These are phyloP conservation scores for Volvox carteri DNA, from an alignment of 163 green algal species.

Conservation along the genomic window DNA sequence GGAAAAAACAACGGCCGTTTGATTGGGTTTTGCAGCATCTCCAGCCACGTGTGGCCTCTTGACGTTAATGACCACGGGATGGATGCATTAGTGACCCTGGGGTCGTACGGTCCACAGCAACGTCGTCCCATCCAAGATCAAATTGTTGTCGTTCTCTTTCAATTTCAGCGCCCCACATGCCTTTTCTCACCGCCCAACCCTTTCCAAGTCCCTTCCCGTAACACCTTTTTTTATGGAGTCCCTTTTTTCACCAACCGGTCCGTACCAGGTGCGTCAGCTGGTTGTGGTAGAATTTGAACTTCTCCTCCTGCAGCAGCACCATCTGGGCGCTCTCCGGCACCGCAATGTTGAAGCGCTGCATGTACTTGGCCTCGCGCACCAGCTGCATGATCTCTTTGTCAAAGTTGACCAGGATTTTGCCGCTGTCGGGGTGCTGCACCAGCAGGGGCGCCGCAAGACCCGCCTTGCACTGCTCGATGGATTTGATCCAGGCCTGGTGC, in stretches of 20 bases:
- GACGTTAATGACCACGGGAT: too few relatives aligned
- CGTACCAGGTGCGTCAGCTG: slow-evolving; percentile 83
- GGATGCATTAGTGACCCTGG: too few relatives aligned
- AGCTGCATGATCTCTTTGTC: slow-evolving; percentile 92
- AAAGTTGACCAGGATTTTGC: slow-evolving; percentile 92
- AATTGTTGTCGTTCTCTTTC: too few relatives aligned
- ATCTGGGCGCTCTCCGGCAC: slow-evolving; percentile 87
- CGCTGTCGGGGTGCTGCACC: slow-evolving; percentile 85
- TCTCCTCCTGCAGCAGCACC: slow-evolving; percentile 83
- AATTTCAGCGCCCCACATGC: too few relatives aligned
- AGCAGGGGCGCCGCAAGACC: slow-evolving; percentile 88
- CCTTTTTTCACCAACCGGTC: not conserved
- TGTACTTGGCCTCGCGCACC: slow-evolving; percentile 89
- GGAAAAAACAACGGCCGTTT: too few relatives aligned
- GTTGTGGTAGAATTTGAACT: slow-evolving; percentile 90
- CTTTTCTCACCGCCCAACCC: too few relatives aligned
- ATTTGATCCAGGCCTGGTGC: slow-evolving; percentile 76
- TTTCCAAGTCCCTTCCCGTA: too few relatives aligned
- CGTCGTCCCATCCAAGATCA: too few relatives aligned
- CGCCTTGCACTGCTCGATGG: slow-evolving; percentile 79
- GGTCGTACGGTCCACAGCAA: too few relatives aligned
- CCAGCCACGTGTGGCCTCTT: too few relatives aligned
- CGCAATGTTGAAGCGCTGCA: slow-evolving; percentile 89
- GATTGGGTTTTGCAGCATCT: too few relatives aligned
- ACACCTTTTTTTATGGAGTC: too few relatives aligned